A percentile compares a stretch with the other conserved stretches of the same genome.
phyloP scores from a whole-genome alignment of 306 rosid species.

The Malus asiatica region DNA sequence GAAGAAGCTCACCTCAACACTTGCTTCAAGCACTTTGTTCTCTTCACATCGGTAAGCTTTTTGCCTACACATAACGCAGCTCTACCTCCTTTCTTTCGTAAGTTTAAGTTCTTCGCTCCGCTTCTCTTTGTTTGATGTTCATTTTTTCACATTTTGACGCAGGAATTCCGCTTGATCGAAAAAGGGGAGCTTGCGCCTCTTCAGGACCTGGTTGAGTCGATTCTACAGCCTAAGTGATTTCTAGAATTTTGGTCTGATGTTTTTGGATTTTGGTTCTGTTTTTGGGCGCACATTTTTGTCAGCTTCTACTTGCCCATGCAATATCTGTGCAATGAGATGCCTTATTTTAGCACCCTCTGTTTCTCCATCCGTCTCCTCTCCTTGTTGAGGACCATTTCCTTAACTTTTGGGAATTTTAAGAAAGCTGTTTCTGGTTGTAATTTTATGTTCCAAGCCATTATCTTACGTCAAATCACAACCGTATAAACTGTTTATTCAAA shows the following conservation, averaged over 20 bases:
- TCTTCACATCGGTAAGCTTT: conserved; percentile 72
- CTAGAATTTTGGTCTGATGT: neutral
- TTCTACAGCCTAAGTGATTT: conserved; percentile 30
- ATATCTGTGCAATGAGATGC: conserved; percentile 9
- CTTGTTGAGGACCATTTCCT: neutral
- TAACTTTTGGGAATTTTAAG: neutral
- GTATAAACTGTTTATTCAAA: neutral
- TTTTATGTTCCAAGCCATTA: conserved; percentile 1
- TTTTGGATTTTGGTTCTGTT: neutral
- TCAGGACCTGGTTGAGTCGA: conserved; percentile 71
- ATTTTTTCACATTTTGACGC: conserved; percentile 10
- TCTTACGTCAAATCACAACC: neutral
- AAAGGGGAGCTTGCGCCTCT: conserved; percentile 75
- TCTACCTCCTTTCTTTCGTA: neutral
- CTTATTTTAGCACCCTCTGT: neutral
- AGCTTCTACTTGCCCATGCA: conserved; percentile 3
- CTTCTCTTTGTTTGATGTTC: neutral
- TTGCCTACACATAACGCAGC: too few relatives aligned
- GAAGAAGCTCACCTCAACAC: conserved; percentile 94
- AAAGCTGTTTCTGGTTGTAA: neutral
- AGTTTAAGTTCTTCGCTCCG: neutral
- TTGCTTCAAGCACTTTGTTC: conserved; percentile 89
- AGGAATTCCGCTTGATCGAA: conserved; percentile 77
- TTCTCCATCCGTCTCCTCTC: neutral
- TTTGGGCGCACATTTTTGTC: conserved; percentile 22